A percentile compares a stretch with the other conserved stretches of the same genome.
Evolutionary conservation across 345 rosid genomes (phyloP).

Genomic region (Microcos paniculata): DNA sequence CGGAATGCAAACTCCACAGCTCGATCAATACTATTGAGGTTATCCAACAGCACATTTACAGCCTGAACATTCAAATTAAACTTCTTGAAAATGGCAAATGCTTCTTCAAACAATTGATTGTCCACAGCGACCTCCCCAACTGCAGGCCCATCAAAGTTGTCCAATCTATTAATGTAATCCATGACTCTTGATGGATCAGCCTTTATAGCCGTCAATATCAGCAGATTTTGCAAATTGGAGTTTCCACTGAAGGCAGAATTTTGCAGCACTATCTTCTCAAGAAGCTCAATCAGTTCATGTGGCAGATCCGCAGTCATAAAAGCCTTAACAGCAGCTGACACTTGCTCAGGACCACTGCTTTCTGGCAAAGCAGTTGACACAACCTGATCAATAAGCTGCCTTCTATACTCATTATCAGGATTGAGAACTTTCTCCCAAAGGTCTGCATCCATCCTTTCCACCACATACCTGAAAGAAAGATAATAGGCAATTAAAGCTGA

Average conservation of each 20-base stretch:
- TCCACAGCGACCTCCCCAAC: conserved; percentile 95
- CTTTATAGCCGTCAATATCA: conserved; percentile 86
- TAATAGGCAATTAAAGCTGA: background rate
- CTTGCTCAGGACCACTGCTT: conserved; percentile 86
- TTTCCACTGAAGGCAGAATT: conserved; percentile 98
- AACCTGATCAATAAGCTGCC: conserved; percentile 94
- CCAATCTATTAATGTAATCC: conserved; percentile 93
- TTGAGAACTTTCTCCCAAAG: conserved; percentile 95
- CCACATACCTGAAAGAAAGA: conserved; percentile 70
- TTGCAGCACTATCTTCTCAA: conserved; percentile 92
- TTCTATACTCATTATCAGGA: conserved; percentile 75
- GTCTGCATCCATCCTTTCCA: conserved; percentile 93
- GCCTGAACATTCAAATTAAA: conserved; percentile 74
- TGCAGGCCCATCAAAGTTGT: conserved; percentile 96
- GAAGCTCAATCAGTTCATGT: conserved; percentile 75
- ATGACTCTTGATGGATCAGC: conserved; percentile 94
- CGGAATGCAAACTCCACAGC: conserved; percentile 96
- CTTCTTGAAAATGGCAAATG: conserved; percentile 79
- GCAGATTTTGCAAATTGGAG: conserved; percentile 89
- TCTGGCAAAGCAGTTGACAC: conserved; percentile 91
- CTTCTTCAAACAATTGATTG: conserved; percentile 81
- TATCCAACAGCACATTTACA: conserved; percentile 65
- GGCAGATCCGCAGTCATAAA: conserved; percentile 85
- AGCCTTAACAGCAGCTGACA: conserved; percentile 77
- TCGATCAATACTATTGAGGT: conserved; percentile 64